phyloP scores from a whole-genome alignment of 78 protist genomes.

The Protostelium mycophagum region DNA sequence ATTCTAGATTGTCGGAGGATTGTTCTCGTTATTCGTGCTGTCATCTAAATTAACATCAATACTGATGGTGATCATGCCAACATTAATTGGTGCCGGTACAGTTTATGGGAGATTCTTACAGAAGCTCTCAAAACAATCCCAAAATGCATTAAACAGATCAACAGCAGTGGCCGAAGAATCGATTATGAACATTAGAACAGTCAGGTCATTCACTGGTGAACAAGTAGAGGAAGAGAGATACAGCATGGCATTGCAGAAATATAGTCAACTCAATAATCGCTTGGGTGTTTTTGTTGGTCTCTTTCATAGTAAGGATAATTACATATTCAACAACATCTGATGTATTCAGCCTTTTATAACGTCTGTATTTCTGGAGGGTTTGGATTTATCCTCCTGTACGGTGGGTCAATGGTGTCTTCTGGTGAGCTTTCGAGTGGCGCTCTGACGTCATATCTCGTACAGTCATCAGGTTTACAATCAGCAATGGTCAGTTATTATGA shows the following conservation, averaged over 20 bases:
- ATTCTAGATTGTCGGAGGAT: conserved; percentile 47
- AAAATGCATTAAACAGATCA: conserved; percentile 37
- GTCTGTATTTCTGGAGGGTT: neutral
- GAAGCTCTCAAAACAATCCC: conserved; percentile 13
- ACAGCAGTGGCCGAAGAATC: conserved; percentile 61
- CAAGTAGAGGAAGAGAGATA: conserved; percentile 8
- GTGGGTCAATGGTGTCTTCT: conserved; percentile 64
- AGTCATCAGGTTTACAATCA: conserved; percentile 44
- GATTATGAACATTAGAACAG: conserved; percentile 55
- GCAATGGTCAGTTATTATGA: conserved; percentile 3
- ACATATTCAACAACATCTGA: neutral
- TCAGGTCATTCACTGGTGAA: conserved; percentile 54
- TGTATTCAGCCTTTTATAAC: neutral
- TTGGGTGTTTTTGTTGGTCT: neutral
- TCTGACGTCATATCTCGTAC: conserved; percentile 63
- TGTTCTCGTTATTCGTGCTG: conserved; percentile 19
- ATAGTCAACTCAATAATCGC: neutral
- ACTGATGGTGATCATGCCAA: conserved; percentile 26
- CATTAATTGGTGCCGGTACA: conserved; percentile 35
- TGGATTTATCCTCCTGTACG: conserved; percentile 35
- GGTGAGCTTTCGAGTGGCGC: conserved; percentile 51
- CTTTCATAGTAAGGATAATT: neutral
- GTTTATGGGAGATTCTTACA: conserved; percentile 27
- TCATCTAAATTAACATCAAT: conserved; percentile 23
- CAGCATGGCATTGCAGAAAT: neutral